Conservation (phyloP, 2,329 filamentous ascomycete genomes). For the Phaeophleospora eucalypticola region DNA sequence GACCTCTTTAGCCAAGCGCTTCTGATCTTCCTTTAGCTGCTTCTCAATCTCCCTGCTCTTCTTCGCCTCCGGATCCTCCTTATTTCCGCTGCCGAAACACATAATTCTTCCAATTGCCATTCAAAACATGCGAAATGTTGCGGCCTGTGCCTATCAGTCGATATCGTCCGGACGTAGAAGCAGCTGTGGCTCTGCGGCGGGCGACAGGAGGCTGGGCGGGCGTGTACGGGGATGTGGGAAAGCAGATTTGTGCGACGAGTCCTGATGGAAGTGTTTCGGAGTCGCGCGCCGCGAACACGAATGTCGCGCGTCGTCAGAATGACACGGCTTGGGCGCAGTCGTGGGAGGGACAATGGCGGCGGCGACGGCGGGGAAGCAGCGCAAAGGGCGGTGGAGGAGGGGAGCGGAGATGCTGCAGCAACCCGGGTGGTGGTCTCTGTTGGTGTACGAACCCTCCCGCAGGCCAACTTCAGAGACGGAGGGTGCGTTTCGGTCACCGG, state of each 20-base stretch:
- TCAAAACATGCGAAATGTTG: conserved; percentile 5
- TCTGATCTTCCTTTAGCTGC: conserved; percentile 80
- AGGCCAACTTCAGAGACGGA: no score
- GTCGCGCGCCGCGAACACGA: no score
- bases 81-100: conserved; percentile 48
- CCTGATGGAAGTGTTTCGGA: no score
- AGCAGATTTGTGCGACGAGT: conserved; percentile 10
- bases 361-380: background rate
- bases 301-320: background rate
- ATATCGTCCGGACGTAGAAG: background rate
- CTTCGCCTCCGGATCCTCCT: conserved; percentile 44
- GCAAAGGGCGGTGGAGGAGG: background rate
- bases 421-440: no score
- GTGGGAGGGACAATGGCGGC: background rate
- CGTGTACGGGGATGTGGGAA: conserved; percentile 6
- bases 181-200: background rate
- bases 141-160: background rate
- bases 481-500: no score
- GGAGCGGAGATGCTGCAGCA: no score
- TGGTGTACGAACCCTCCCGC: no score
- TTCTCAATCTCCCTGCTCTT: conserved; percentile 75
- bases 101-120: conserved; percentile 38
- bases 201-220: conserved; percentile 10
- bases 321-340: background rate
- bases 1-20: conserved; percentile 78